Conservation (phyloP, 1,284 basidiomycete genomes). For the Grifola frondosa region DNA sequence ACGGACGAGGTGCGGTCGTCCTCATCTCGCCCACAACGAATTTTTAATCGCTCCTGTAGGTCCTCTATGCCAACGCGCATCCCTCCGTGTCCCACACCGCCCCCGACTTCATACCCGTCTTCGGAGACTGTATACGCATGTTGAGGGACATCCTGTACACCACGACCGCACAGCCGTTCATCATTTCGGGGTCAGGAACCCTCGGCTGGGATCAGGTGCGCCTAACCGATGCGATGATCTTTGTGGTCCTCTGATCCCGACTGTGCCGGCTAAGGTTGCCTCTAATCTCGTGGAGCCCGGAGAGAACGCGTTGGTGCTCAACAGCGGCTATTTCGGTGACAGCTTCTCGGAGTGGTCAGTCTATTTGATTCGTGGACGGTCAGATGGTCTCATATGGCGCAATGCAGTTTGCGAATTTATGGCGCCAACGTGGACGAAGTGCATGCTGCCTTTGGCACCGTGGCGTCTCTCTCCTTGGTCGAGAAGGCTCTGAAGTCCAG, state of each 20-base stretch:
- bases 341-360: constrained; percentile 79
- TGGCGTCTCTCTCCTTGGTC: constrained; percentile 64
- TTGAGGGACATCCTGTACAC: constrained; percentile 78
- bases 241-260: not conserved
- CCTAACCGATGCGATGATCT: not conserved
- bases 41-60: constrained; percentile 33
- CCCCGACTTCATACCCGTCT: constrained; percentile 85
- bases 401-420: constrained; percentile 78
- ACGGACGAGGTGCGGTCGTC: constrained; percentile 63
- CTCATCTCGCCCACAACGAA: not conserved
- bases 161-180: constrained; percentile 78
- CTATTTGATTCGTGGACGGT: not conserved
- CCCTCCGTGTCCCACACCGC: constrained; percentile 91
- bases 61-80: constrained; percentile 81
- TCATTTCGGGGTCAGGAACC: constrained; percentile 93
- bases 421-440: constrained; percentile 90
- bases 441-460: constrained; percentile 79
- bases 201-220: constrained; percentile 87
- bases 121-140: constrained; percentile 90
- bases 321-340: constrained; percentile 90
- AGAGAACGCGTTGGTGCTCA: constrained; percentile 79
- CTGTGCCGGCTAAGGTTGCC: constrained; percentile 50
- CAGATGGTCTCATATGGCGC: not conserved
- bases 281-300: constrained; percentile 83
- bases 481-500: constrained; percentile 77